Conservation (phyloP, 2,329 filamentous ascomycete genomes). For the Alternaria novae-zelandiae region DNA sequence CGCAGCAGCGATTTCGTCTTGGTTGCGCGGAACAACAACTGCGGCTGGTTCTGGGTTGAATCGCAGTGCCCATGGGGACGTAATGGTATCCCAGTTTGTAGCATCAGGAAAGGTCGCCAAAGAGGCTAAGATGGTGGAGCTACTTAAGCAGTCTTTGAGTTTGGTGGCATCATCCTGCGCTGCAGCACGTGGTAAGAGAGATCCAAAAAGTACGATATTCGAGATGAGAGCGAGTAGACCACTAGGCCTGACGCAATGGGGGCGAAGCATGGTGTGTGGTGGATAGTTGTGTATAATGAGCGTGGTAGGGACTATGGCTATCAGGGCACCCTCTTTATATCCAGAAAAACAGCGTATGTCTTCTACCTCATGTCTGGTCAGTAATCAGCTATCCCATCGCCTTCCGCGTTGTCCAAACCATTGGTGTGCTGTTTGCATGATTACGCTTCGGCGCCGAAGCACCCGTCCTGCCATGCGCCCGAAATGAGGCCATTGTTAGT, state of each 20-base stretch:
- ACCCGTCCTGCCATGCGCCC: slow-evolving; percentile 2
- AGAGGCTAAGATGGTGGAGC: not conserved
- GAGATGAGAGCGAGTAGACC: not conserved
- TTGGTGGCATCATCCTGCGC: slow-evolving; percentile 9
- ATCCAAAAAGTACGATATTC: slow-evolving; percentile 1
- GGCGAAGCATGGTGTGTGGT: not conserved
- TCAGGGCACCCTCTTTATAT: not conserved
- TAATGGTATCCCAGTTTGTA: slow-evolving; percentile 13
- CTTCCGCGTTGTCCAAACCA: not conserved
- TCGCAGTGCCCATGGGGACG: slow-evolving; percentile 17
- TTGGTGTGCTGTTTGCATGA: slow-evolving; percentile 4
- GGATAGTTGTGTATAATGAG: not conserved
- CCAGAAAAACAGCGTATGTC: not conserved
- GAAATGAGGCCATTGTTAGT: slow-evolving; percentile 2
- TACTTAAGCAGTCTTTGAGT: slow-evolving; percentile 14
- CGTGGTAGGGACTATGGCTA: not conserved
- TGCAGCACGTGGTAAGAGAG: not conserved
- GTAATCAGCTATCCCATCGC: not conserved
- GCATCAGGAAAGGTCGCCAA: slow-evolving; percentile 2
- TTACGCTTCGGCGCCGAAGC: slow-evolving; percentile 8
- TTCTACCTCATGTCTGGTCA: not conserved
- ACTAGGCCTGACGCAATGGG: not conserved
- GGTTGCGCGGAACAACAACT: slow-evolving; percentile 9
- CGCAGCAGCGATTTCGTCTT: slow-evolving; percentile 15
- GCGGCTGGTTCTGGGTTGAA: slow-evolving; percentile 23